Evolutionary conservation across 2,329 filamentous ascomycete species (phyloP), one percentile per base, ranked within the genome.

Genomic region (Alternaria angustiovoidea): DNA sequence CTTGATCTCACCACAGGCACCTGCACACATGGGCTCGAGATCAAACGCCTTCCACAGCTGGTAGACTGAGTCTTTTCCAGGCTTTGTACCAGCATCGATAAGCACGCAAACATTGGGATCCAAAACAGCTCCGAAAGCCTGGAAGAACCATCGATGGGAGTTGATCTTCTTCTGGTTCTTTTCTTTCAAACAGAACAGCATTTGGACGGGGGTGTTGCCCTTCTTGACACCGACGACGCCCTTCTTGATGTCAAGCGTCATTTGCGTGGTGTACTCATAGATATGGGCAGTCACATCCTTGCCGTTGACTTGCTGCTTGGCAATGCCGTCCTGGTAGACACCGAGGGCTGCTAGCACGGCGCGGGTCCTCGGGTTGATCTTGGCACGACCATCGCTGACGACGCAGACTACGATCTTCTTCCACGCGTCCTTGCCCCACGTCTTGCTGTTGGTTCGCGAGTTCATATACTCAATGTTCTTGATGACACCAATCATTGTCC

Each of bases 151-250:
- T 77, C 95, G 86, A 79, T 99, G 95, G 0, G 95, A 98, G 78
- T 99, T 99, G 87, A 99, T 99, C 85, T 99, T 99, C 85, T 99
- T 99, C 82, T 97, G 94, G 77, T 99, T 99, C 87, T 97, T 98
- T 77, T 99, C 95, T 83, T 99, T 99, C 62, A 99, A 81, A 78
- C 95, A 99, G 84, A 99, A 99, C 5, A 99, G 87, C 83, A 99
- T 91, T 81, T 99, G 95, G 2, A 99, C 92, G 0, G 95, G 94
- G 63, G 95, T 93, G 62, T 91, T 87, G 6, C 85, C 91, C 74
- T 93, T 92, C 64, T 95, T 92, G 51, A 98, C 84, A 48, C 89
- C 86, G 8, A 98, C 94, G 42, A 97, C 87, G 61, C 91, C 91
- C 69, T 94, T 96, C 83, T 97, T 97, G 77, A 98, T 88, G 73